A percentile compares a stretch with the other conserved stretches of the same genome.
These are phyloP conservation scores for Filobasidium uniguttulatum DNA, from an alignment of 1,284 basidiomycete genomes.

Conservation along the genomic window DNA sequence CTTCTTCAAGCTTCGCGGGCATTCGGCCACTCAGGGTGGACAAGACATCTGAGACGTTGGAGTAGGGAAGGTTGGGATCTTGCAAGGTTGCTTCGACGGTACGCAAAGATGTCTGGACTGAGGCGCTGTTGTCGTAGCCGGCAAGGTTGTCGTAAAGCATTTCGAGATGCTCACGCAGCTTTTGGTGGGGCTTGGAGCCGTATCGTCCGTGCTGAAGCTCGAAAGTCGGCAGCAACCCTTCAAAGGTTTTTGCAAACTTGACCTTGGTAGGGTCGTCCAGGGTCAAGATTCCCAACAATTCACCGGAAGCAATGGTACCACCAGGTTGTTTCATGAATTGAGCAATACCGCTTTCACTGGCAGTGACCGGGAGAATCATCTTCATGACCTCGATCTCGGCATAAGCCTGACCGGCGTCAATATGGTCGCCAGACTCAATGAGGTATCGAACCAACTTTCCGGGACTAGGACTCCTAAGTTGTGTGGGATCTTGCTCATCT, in stretches of 20 bases:
- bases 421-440: slow-evolving; percentile 92
- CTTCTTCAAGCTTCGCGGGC: slow-evolving; percentile 79
- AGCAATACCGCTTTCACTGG: slow-evolving; percentile 89
- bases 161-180: slow-evolving; percentile 59
- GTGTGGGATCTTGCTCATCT: slow-evolving; percentile 98
- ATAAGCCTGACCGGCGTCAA: slow-evolving; percentile 90
- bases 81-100: slow-evolving; percentile 38
- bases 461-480: slow-evolving; percentile 87
- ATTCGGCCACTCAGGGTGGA: slow-evolving; percentile 86
- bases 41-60: slow-evolving; percentile 69
- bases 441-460: slow-evolving; percentile 93
- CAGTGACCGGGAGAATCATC: slow-evolving; percentile 97
- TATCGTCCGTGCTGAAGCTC: slow-evolving; percentile 67
- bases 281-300: slow-evolving; percentile 92
- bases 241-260: slow-evolving; percentile 96
- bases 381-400: slow-evolving; percentile 99
- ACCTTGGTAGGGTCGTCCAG: slow-evolving; percentile 94
- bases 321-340: slow-evolving; percentile 97
- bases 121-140: slow-evolving; percentile 76
- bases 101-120: slow-evolving; percentile 29
- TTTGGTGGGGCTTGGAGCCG: slow-evolving; percentile 85
- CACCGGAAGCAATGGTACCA: slow-evolving; percentile 90
- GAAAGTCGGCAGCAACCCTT: slow-evolving; percentile 75
- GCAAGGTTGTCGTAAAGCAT: slow-evolving; percentile 84
- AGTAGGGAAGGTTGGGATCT: slow-evolving; percentile 78